These are phyloP conservation scores for Epichloe typhina DNA, from an alignment of 2,329 filamentous ascomycete species.

Conservation along the genomic window DNA sequence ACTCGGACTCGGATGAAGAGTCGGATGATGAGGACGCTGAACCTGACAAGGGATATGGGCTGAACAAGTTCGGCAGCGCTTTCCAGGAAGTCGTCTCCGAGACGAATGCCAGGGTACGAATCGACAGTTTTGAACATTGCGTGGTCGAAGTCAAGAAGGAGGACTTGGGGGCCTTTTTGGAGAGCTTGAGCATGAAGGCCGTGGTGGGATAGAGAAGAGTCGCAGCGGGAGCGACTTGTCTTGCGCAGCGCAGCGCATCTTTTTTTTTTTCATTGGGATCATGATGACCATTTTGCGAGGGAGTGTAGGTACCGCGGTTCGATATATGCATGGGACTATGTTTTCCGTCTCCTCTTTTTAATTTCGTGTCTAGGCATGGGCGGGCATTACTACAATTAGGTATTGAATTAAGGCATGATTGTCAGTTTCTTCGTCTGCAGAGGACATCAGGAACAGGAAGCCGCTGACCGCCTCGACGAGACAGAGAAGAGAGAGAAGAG, in stretches of 20 bases:
- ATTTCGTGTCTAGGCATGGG: background rate
- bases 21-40: constrained; percentile 40
- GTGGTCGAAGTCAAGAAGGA: constrained; percentile 98
- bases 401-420: constrained; percentile 2
- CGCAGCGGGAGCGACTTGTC: background rate
- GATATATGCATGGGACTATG: background rate
- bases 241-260: background rate
- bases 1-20: constrained; percentile 21
- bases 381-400: background rate
- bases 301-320: background rate
- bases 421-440: background rate
- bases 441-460: too few relatives aligned
- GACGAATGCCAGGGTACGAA: constrained; percentile 77
- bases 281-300: background rate
- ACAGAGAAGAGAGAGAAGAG: too few relatives aligned
- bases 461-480: too few relatives aligned
- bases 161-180: constrained; percentile 82
- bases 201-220: constrained; percentile 45
- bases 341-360: background rate
- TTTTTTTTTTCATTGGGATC: background rate
- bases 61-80: constrained; percentile 85
- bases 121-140: constrained; percentile 95
- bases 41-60: constrained; percentile 52
- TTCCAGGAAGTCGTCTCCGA: constrained; percentile 92
- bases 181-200: constrained; percentile 81